Conservation (phyloP, 148 eudicot species). For the Tetragonia tetragonoides region DNA sequence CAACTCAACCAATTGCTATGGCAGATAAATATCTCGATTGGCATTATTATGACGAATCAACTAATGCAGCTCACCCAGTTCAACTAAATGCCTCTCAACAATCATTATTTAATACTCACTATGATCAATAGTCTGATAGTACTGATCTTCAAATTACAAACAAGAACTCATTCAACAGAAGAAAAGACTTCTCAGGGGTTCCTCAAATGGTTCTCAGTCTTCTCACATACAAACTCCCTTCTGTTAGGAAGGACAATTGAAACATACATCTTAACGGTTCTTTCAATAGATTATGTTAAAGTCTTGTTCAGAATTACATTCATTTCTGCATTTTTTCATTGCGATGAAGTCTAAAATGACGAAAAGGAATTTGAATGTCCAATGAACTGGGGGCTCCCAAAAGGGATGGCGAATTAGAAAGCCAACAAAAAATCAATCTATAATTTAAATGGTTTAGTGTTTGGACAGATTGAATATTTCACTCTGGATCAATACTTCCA, state of each 20-base stretch:
- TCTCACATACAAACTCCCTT: background rate
- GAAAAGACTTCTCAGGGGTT: background rate
- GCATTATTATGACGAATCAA: background rate
- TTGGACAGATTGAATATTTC: background rate
- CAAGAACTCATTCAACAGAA: background rate
- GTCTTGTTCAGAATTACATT: background rate
- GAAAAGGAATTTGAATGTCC: background rate
- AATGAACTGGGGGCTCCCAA: background rate
- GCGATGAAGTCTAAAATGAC: background rate
- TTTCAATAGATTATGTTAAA: background rate
- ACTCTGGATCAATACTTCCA: background rate
- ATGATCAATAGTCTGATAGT: background rate
- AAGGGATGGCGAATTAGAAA: background rate
- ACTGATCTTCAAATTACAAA: background rate
- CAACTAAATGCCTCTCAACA: background rate
- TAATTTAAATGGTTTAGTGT: background rate
- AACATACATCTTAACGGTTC: background rate
- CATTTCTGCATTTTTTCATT: background rate
- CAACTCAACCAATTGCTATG: background rate
- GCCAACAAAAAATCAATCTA: background rate
- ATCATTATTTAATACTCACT: background rate
- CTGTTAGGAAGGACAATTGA: background rate
- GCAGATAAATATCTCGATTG: background rate
- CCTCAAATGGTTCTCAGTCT: constrained; percentile 1
- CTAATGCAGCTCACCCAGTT: background rate